phyloP scores from a whole-genome alignment of 306 rosid genomes.

The Acacia acuminata region DNA sequence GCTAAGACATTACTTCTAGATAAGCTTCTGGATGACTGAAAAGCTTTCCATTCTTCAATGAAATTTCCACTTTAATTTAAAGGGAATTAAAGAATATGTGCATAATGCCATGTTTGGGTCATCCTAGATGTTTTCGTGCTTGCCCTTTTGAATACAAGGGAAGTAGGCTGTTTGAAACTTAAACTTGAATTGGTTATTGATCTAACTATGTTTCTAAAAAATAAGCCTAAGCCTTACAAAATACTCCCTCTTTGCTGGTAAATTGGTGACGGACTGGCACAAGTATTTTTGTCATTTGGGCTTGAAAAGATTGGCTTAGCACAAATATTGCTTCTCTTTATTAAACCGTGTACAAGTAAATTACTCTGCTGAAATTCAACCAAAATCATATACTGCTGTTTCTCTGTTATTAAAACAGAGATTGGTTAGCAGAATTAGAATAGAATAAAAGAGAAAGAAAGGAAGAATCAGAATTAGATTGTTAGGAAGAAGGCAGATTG shows the following conservation, averaged over 20 bases:
- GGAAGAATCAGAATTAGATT: no score
- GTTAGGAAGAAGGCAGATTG: no score
- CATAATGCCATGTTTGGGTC: background rate
- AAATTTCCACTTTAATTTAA: background rate
- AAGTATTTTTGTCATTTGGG: background rate
- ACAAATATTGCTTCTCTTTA: background rate
- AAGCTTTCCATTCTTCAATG: background rate
- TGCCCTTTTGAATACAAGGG: background rate
- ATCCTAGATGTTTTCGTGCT: background rate
- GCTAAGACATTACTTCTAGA: background rate
- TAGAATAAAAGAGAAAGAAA: no score
- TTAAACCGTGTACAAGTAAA: background rate
- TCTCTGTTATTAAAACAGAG: no score
- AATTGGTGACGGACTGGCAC: background rate
- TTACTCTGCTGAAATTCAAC: constrained; percentile 12
- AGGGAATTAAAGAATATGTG: background rate
- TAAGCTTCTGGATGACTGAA: background rate
- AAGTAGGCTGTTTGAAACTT: background rate
- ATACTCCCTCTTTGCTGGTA: background rate
- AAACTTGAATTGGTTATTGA: background rate
- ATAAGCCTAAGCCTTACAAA: background rate
- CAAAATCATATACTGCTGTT: background rate
- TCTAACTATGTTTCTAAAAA: background rate
- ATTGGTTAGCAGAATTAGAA: no score
- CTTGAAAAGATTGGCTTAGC: background rate